Percentiles rank a stretch among this genome's conserved stretches.
Evolutionary conservation across 306 rosid genomes (phyloP).

Genomic region (Ziziphus jujuba): DNA sequence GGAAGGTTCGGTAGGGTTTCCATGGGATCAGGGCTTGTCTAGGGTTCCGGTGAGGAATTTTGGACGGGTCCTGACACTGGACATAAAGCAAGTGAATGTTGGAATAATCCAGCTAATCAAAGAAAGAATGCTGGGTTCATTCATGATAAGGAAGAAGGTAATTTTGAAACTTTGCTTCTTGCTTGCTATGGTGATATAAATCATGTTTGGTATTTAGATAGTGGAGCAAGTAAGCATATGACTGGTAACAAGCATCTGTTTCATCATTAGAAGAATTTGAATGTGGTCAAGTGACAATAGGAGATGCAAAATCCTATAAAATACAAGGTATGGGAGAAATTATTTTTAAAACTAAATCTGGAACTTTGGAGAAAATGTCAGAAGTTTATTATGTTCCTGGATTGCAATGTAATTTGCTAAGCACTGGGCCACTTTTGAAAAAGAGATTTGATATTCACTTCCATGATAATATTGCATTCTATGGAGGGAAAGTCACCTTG

Average conservation of each 20-base stretch:
- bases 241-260: too few species aligned
- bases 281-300: too few species aligned
- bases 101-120: not conserved
- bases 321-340: too few species aligned
- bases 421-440: not conserved
- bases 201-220: not conserved
- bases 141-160: not conserved
- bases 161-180: not conserved
- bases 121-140: not conserved
- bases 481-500: not conserved
- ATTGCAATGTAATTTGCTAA: not conserved
- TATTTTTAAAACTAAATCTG: too few species aligned
- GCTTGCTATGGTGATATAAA: not conserved
- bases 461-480: not conserved
- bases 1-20: too few species aligned
- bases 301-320: too few species aligned
- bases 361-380: not conserved
- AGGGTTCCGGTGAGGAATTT: too few species aligned
- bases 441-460: not conserved
- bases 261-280: too few species aligned
- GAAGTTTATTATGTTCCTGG: constrained; percentile 4
- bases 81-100: too few species aligned
- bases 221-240: too few species aligned
- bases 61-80: too few species aligned
- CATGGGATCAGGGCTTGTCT: too few species aligned